Base-by-base conservation (phyloP, 2,329 filamentous ascomycete species). In the Beauveria pseudobassiana region DNA sequence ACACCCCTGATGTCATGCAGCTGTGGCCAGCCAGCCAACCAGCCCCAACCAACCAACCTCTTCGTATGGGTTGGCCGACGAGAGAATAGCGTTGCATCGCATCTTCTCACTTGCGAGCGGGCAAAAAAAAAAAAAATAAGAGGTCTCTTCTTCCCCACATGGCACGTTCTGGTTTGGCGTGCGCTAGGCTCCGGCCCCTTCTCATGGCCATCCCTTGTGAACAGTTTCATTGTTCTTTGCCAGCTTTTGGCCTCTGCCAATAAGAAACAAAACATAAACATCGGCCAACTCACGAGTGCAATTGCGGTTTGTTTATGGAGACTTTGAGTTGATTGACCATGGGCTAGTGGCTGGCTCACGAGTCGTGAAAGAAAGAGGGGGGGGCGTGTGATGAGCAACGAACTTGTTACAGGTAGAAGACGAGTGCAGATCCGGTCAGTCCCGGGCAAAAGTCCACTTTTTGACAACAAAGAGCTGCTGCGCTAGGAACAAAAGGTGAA, bases 381-480 rank as follows among this genome's bases (percentile, higher is more conserved):
- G 24, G 34, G 48, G 34, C 10, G 38, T 42, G 46, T 26, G 22
- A 34, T 5, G 24, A 51, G 46, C 6, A 30, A 51, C 16, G 43
- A 45, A 26, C n/a, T 48, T 20, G 22, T 20, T 48, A 51, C 18
- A 34, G n/a, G n/a, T 34, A 22, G 6, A 34, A 40, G 30, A 52
- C 38, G 38, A 52, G 7, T 24, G 59, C 51, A 61, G 59, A 62
- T 62, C 59, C 59, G 59, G 59, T 62, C 59, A n/a, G 45, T 62
- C 51, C 59, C 59, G 59, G 59, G 45, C 52, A 30, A 22, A 55
- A 42, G 43, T 42, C 52, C 59, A 55, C 59, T 52, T 51, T 54
- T 54, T 49, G 28, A 24, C 53, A 42, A n/a, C 18, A 34, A 46
- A 51, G n/a, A 40, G 16, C 28, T 8, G 24, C n/a, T 46, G 38